Conservation (phyloP, 2,329 filamentous ascomycete genomes). For the Cryphonectria parasitica region DNA sequence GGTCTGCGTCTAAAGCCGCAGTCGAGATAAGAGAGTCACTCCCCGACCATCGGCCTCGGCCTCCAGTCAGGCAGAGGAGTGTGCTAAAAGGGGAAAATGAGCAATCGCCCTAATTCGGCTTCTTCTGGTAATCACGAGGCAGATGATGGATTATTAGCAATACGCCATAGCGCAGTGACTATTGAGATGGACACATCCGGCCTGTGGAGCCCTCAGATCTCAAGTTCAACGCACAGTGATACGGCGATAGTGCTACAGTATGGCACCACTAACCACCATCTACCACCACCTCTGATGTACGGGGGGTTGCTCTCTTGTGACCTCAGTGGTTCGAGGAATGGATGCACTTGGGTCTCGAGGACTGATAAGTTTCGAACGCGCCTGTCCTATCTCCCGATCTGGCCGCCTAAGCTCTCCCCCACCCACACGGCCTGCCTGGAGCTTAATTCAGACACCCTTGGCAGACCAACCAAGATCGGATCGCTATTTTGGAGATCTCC, state of each 20-base stretch:
- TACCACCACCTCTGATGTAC: neutral
- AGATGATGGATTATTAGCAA: neutral
- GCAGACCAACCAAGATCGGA: constrained; percentile 2
- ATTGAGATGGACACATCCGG: constrained; percentile 4
- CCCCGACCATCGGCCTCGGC: neutral
- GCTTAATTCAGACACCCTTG: constrained; percentile 20
- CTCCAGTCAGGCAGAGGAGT: constrained; percentile 1
- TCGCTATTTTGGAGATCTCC: neutral
- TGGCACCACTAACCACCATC: neutral
- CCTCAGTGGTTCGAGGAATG: constrained; percentile 7
- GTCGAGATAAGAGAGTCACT: neutral
- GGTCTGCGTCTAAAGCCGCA: neutral
- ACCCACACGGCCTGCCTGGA: constrained; percentile 10
- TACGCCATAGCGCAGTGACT: neutral
- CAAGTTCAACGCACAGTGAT: neutral
- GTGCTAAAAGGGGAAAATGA: neutral
- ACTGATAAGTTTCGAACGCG: constrained; percentile 13
- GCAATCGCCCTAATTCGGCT: neutral
- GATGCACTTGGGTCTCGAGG: neutral
- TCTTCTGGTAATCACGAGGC: constrained; percentile 1
- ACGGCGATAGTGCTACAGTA: neutral
- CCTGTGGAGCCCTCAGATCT: constrained; percentile 2
- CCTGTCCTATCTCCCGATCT: neutral
- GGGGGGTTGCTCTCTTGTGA: constrained; percentile 3
- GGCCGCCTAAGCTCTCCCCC: neutral